Base-by-base conservation (phyloP, 2,329 filamentous ascomycete genomes). In the Penicillium sp. region DNA sequence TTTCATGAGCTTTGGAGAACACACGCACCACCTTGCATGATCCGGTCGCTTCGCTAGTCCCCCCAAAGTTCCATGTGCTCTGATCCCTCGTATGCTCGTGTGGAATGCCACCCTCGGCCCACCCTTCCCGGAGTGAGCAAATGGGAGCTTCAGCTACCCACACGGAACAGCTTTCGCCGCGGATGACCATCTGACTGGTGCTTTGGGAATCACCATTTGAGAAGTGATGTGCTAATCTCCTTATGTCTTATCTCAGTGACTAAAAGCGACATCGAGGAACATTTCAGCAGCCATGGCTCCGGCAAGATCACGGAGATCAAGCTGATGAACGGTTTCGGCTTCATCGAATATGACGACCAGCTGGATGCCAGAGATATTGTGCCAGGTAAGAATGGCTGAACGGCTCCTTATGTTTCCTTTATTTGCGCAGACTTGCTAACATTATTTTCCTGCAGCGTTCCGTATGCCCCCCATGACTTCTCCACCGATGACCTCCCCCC, bases 271-370 rank as follows among this genome's bases (percentile, higher is more conserved):
- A 89, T 99, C 76, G 93, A 97, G 81, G 86, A 88, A 71, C 93
- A 97, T 79, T 99, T 99, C 81, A 89, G 89, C 76, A 91, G 88
- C 73, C 92, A 97, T 87, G 94, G 93, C 75, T 93, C 92, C 69
- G 94, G 94, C 77, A 92, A 96, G 77, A 97, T 99, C 75, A 94
- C 90, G 68, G 94, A 99, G 82, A 93, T 99, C 81, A 99, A 99
- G 83, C 87, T 99, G 64, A 99, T 99, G 94, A 97, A 96, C 76
- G 94, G 94, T 73, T 99, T 99, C 75, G 94, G 94, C 76, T 99
- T 99, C 82, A 96, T 99, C 75, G 94, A 99, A 79, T 99, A 97
- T 80, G 95, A 97, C 79, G 94, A 97, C 81, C 87, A 92, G 58
- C 91, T 97, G 89, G 94, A 99, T 81, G 94, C 94, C 68, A 90